Conservation (phyloP, 345 rosid genomes). For the Angophora floribunda region DNA sequence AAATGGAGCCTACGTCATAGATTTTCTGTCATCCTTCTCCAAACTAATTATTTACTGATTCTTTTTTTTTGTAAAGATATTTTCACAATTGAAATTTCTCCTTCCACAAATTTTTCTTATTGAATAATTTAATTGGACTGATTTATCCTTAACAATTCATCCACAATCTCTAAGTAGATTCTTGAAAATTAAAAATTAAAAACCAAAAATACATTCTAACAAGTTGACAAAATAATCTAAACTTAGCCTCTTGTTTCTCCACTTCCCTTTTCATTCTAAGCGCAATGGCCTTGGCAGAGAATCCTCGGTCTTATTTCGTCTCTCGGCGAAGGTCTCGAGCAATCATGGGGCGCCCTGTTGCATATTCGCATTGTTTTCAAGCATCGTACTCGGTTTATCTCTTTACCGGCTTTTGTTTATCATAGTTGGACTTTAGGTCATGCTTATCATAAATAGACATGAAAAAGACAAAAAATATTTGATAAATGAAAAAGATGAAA, state of each 20-base stretch:
- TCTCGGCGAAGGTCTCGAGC: not conserved
- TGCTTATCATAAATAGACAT: not conserved
- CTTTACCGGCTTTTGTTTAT: not conserved
- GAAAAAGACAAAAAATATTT: not conserved
- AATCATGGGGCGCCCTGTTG: not conserved
- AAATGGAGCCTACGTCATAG: not conserved
- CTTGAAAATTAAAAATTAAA: not conserved
- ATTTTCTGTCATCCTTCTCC: not conserved
- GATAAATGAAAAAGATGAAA: not conserved
- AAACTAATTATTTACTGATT: not conserved
- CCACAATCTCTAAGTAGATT: not conserved
- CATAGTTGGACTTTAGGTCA: not conserved
- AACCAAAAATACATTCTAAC: not conserved
- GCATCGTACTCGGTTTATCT: not conserved
- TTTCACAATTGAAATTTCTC: not conserved
- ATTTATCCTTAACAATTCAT: not conserved
- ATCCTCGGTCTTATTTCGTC: not conserved
- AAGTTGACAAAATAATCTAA: not conserved
- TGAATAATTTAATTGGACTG: not conserved
- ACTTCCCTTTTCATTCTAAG: not conserved
- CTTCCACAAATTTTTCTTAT: not conserved
- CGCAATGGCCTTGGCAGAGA: not conserved
- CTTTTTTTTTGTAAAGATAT: not conserved
- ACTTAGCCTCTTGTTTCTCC: not conserved
- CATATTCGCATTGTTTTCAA: not conserved